Percentiles rank a stretch among this genome's conserved stretches.
These are phyloP conservation scores for Paraphoma sp. DNA, from an alignment of 2,329 filamentous ascomycete species.

Conservation along the genomic window DNA sequence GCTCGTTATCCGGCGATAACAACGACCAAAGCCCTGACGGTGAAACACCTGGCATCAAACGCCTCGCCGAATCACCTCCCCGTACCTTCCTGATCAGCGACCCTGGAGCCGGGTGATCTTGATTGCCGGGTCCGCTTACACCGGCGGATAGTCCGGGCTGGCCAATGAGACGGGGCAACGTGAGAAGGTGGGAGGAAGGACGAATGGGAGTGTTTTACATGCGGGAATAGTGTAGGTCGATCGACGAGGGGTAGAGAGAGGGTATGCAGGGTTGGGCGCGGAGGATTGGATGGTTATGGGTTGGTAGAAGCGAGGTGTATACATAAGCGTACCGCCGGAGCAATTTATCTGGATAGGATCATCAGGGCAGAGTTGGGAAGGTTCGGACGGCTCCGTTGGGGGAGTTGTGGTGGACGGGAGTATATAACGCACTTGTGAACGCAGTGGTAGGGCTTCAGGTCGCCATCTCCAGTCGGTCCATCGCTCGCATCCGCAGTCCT, in stretches of 20 bases:
- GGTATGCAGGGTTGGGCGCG: constrained; percentile 6
- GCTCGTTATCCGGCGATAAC: constrained; percentile 22
- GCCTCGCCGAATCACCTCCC: constrained; percentile 10
- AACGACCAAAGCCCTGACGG: background rate
- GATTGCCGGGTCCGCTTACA: background rate
- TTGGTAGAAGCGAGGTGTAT: constrained; percentile 4
- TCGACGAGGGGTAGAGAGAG: background rate
- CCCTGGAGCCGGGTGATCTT: constrained; percentile 4
- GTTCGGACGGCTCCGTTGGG: constrained; percentile 23
- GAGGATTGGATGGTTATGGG: constrained; percentile 21
- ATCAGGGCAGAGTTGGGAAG: constrained; percentile 8
- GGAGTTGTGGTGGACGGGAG: background rate
- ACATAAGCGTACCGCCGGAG: background rate
- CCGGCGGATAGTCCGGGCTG: background rate
- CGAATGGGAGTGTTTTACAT: background rate
- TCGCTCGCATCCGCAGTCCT: constrained; percentile 7
- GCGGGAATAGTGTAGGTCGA: constrained; percentile 2
- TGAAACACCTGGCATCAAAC: constrained; percentile 22
- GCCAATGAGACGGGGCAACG: constrained; percentile 19
- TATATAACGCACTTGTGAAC: constrained; percentile 11
- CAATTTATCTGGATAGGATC: constrained; percentile 23
- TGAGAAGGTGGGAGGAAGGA: constrained; percentile 8
- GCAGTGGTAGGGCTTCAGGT: constrained; percentile 2
- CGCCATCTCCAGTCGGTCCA: constrained; percentile 6
- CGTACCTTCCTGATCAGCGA: constrained; percentile 33